Evolutionary conservation across 495 filamentous ascomycete genomes (phyloP), one percentile per base, ranked within the genome.

Genomic region (Daldinia vernicosa): DNA sequence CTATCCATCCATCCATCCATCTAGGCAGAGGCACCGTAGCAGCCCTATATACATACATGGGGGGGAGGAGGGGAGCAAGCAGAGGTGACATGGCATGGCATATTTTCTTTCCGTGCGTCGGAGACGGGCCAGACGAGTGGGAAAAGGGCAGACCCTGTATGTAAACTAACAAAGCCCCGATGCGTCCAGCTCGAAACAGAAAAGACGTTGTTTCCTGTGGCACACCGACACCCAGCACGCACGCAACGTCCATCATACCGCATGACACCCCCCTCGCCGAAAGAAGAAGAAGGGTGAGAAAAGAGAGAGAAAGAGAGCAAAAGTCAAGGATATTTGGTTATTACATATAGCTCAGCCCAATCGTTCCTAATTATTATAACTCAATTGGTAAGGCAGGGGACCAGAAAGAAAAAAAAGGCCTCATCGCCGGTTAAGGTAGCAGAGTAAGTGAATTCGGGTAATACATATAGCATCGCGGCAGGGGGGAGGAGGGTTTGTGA

Each of bases 131-230:
- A 73, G 65, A 43, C 40, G 27, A 59, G 66, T 68, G 63, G 43
- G 40, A 59, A 30, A 39, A 43, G 60, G 28, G 28, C 27, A 12
- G 14, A 24, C 35, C 60, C 60, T 40, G 50, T 47, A 47, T 22
- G 43, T 47, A 68, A 72, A 72, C 70, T 68, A 65, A 56, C 47
- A 72, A 72, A 72, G 64, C 60, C 70, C 70, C 70, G 70, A 72
- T 72, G 70, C 70, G 70, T 43, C 24, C 40, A 40, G 70, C 70
- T 72, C 60, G 53, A 72, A 72, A 51, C 14, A 61, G 70, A 32
- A 61, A 61, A 58, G 43, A 28, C 39, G 50, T 60, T 60, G 52
- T 67, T 45, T 53, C 54, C 51, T 45, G 63, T 72, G 59, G 39
- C 69, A 72, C 64, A 64, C 64, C 59, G 37, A 64, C 54, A 40